A percentile compares a stretch with the other conserved stretches of the same genome.
Evolutionary conservation across 208 protist genomes (phyloP).

Genomic region (Trypanosoma conorhini): DNA sequence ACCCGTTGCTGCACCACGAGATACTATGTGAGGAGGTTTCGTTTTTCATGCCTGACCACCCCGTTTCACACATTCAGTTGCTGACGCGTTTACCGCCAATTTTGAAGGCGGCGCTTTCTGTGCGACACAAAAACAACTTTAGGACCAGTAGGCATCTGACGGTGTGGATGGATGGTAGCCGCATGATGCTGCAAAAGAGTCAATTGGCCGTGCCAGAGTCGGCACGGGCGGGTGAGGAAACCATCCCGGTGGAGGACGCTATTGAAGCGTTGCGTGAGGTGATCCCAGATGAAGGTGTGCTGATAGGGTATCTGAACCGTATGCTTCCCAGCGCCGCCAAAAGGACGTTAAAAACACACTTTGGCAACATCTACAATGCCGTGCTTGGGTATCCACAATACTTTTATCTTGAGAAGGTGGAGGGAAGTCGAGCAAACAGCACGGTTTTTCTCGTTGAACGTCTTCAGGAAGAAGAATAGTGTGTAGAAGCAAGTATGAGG

Average conservation of each 20-base stretch:
- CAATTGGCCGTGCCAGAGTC: slow-evolving; percentile 18
- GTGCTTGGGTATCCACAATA: slow-evolving; percentile 71
- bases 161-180: slow-evolving; percentile 37
- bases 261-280: slow-evolving; percentile 63
- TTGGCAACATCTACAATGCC: slow-evolving; percentile 49
- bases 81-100: slow-evolving; percentile 61
- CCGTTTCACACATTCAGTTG: slow-evolving; percentile 35
- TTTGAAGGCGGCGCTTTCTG: slow-evolving; percentile 60
- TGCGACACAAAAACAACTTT: slow-evolving; percentile 42
- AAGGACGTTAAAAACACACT: slow-evolving; percentile 49
- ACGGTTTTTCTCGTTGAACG: slow-evolving; percentile 33
- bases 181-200: slow-evolving; percentile 53
- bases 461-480: slow-evolving; percentile 24
- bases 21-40: slow-evolving; percentile 79
- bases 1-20: slow-evolving; percentile 66
- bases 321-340: slow-evolving; percentile 48
- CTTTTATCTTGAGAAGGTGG: slow-evolving; percentile 45
- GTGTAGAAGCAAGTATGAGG: not conserved
- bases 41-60: slow-evolving; percentile 50
- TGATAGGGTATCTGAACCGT: slow-evolving; percentile 40
- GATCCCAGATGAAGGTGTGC: slow-evolving; percentile 61
- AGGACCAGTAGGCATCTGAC: slow-evolving; percentile 34
- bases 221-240: slow-evolving; percentile 15
- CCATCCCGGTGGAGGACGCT: slow-evolving; percentile 61
- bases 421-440: slow-evolving; percentile 16